phyloP scores from a whole-genome alignment of 2,329 filamentous ascomycete species.

The Penicillium brevicompactum region DNA sequence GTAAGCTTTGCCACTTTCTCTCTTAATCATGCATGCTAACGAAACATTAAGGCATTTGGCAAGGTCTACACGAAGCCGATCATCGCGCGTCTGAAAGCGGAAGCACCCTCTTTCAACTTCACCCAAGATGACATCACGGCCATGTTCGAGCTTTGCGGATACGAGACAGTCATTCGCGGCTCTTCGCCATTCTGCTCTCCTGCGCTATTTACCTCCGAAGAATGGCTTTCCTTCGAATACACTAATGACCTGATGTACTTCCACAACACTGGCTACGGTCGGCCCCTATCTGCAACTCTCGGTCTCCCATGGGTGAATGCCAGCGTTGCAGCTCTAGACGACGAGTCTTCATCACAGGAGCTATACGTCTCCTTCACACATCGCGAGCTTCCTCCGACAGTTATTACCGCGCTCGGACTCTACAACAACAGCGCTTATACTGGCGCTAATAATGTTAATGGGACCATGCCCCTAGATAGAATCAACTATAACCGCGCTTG shows the following conservation, averaged over 20 bases:
- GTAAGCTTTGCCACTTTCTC: constrained; percentile 47
- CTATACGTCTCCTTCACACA: constrained; percentile 71
- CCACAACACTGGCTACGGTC: constrained; percentile 68
- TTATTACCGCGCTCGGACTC: constrained; percentile 67
- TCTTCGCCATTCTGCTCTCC: constrained; percentile 64
- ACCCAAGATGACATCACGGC: constrained; percentile 64
- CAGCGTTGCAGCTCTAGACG: constrained; percentile 55
- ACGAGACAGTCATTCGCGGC: constrained; percentile 66
- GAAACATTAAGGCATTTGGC: constrained; percentile 14
- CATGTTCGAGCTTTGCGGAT: constrained; percentile 68
- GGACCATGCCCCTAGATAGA: constrained; percentile 64
- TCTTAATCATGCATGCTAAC: neutral
- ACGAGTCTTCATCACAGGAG: constrained; percentile 52
- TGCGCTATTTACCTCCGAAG: constrained; percentile 60
- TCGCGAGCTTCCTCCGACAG: constrained; percentile 67
- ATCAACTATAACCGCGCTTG: constrained; percentile 67
- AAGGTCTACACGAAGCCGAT: constrained; percentile 61
- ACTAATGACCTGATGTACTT: constrained; percentile 65
- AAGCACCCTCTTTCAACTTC: constrained; percentile 63
- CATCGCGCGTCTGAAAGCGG: constrained; percentile 56
- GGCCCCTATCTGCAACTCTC: constrained; percentile 57
- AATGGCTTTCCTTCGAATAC: constrained; percentile 70
- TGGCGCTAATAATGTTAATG: constrained; percentile 57
- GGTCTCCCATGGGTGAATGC: constrained; percentile 70
- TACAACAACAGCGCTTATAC: constrained; percentile 68